Evolutionary conservation across 2,329 filamentous ascomycete genomes (phyloP).

Genomic region (Neurospora crassa): DNA sequence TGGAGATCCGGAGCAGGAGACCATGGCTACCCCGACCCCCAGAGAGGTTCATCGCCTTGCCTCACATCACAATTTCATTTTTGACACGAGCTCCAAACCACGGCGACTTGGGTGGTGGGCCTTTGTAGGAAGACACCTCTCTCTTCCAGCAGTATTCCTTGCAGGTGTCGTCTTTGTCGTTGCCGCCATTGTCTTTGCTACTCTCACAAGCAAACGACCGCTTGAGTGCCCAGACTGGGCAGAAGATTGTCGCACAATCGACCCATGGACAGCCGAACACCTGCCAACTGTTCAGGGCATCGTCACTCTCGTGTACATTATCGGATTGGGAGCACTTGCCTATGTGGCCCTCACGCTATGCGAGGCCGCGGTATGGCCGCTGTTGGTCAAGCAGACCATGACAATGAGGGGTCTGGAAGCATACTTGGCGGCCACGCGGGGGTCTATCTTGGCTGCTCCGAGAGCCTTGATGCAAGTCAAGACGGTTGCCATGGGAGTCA

Average conservation of each 20-base stretch:
- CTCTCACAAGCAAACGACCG: slow-evolving; percentile 9
- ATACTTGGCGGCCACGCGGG: slow-evolving; percentile 12
- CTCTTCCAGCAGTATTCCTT: slow-evolving; percentile 8
- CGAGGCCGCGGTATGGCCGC: slow-evolving; percentile 15
- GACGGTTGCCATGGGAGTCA: slow-evolving; percentile 7
- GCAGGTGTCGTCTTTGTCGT: slow-evolving; percentile 13
- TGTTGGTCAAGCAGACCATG: slow-evolving; percentile 14
- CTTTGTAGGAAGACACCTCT: slow-evolving; percentile 14
- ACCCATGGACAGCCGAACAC: slow-evolving; percentile 14
- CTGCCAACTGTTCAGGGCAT: slow-evolving; percentile 16
- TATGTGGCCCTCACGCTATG: slow-evolving; percentile 10
- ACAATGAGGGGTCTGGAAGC: slow-evolving; percentile 13
- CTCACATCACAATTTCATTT: slow-evolving; percentile 16
- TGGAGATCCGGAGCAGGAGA: neutral
- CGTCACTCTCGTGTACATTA: slow-evolving; percentile 15
- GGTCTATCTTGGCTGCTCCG: slow-evolving; percentile 13
- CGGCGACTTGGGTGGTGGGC: slow-evolving; percentile 12
- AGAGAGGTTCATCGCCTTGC: slow-evolving; percentile 15
- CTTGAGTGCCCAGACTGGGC: slow-evolving; percentile 17
- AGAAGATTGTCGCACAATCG: slow-evolving; percentile 7
- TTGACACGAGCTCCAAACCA: slow-evolving; percentile 9
- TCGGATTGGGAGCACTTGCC: slow-evolving; percentile 14
- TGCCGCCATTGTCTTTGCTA: slow-evolving; percentile 15
- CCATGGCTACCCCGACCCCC: slow-evolving; percentile 13
- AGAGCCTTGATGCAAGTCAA: slow-evolving; percentile 8